Percentiles rank a stretch among this genome's conserved stretches.
Evolutionary conservation across 768 basidiomycete species (phyloP).

Genomic region (Phaeolepiota aurea): DNA sequence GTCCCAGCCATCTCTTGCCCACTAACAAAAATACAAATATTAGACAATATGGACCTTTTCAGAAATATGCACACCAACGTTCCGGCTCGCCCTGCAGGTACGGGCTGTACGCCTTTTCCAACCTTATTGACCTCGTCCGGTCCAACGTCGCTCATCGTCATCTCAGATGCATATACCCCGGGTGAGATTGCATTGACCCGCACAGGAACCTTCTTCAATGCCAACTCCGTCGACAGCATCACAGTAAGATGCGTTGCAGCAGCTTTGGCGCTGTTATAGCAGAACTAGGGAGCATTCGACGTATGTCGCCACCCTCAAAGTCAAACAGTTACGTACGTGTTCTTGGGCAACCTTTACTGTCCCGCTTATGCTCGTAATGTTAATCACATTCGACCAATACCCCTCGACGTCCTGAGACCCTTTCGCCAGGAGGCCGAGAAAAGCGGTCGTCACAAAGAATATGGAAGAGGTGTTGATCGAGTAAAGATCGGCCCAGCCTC

Average conservation of each 20-base stretch:
- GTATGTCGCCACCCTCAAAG: not conserved
- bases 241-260: conserved; percentile 71
- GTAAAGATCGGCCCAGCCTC: conserved; percentile 56
- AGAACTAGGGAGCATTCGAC: conserved; percentile 45
- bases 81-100: conserved; percentile 59
- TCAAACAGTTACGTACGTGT: conserved; percentile 47
- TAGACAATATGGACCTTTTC: not conserved
- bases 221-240: conserved; percentile 70
- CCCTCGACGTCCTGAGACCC: conserved; percentile 52
- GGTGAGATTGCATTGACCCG: conserved; percentile 73
- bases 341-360: conserved; percentile 62
- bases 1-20: conserved; percentile 73
- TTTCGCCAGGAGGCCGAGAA: conserved; percentile 66
- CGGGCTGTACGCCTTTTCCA: conserved; percentile 48
- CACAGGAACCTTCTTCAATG: conserved; percentile 56
- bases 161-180: conserved; percentile 69
- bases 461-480: conserved; percentile 66
- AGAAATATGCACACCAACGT: conserved; percentile 37
- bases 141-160: conserved; percentile 49
- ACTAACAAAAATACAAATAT: conserved; percentile 22
- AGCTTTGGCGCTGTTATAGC: conserved; percentile 76
- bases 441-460: conserved; percentile 71
- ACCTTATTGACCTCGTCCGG: conserved; percentile 42
- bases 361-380: conserved; percentile 75
- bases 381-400: conserved; percentile 62